A percentile compares a stretch with the other conserved stretches of the same genome.
Conservation (phyloP, 2,329 filamentous ascomycete genomes). For the Talaromyces sp. region DNA sequence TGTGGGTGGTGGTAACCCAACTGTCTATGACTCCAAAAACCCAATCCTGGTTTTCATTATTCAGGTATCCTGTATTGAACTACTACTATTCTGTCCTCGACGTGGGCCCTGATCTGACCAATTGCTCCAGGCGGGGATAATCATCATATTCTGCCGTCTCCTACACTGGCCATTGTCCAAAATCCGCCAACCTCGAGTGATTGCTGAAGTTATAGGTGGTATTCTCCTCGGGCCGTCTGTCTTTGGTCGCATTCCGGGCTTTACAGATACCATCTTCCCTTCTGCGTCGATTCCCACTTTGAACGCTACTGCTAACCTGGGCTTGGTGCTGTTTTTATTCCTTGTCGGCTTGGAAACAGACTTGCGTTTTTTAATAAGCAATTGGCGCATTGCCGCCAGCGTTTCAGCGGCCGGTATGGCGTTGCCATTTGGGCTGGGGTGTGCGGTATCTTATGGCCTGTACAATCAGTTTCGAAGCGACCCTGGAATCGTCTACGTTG, state of each 20-base stretch:
- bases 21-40: slow-evolving; percentile 62
- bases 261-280: slow-evolving; percentile 72
- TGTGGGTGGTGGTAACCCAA: slow-evolving; percentile 64
- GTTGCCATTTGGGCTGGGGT: slow-evolving; percentile 76
- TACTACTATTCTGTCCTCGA: not conserved
- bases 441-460: slow-evolving; percentile 72
- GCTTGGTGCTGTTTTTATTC: slow-evolving; percentile 79
- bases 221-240: slow-evolving; percentile 82
- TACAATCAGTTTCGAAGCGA: slow-evolving; percentile 67
- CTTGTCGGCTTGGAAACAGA: slow-evolving; percentile 85
- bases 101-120: not conserved
- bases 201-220: slow-evolving; percentile 79
- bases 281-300: slow-evolving; percentile 67
- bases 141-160: slow-evolving; percentile 68
- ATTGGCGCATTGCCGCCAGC: slow-evolving; percentile 73
- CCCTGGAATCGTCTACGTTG: slow-evolving; percentile 50
- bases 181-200: slow-evolving; percentile 74
- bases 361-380: slow-evolving; percentile 67
- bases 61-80: slow-evolving; percentile 42
- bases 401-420: slow-evolving; percentile 76
- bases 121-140: slow-evolving; percentile 56
- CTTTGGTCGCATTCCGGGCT: slow-evolving; percentile 78
- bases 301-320: slow-evolving; percentile 73
- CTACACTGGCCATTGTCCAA: slow-evolving; percentile 72
- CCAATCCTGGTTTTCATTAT: slow-evolving; percentile 74